Conservation (phyloP, 2,329 filamentous ascomycete species). For the Diaporthe humulicola region DNA sequence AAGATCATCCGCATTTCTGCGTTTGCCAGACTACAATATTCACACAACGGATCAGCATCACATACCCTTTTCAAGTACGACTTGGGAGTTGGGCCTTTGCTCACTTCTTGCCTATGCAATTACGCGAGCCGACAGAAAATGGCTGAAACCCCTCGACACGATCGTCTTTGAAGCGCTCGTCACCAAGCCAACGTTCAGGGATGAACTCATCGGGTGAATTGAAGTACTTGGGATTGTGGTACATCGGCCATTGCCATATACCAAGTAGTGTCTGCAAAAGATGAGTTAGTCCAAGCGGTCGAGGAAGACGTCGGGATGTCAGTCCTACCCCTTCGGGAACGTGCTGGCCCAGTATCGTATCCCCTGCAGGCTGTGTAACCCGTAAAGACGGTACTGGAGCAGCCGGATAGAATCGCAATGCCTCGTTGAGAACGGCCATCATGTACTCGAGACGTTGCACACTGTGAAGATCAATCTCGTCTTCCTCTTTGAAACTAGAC, state of each 20-base stretch:
- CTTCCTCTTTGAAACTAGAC: slow-evolving; percentile 48
- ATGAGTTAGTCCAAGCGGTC: neutral
- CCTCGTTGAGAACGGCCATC: slow-evolving; percentile 54
- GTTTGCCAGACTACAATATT: neutral
- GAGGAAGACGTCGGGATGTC: neutral
- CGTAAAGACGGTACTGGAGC: slow-evolving; percentile 5
- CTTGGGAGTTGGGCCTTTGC: neutral
- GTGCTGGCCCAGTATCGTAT: neutral
- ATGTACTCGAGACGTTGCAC: slow-evolving; percentile 51
- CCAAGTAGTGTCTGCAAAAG: neutral
- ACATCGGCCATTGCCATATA: slow-evolving; percentile 14
- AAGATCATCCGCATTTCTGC: slow-evolving; percentile 1
- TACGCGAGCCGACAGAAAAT: neutral
- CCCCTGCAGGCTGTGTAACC: neutral
- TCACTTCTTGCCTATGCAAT: neutral
- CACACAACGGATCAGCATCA: neutral
- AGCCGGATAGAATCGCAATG: slow-evolving; percentile 54
- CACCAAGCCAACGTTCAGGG: slow-evolving; percentile 15
- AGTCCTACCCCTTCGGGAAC: neutral
- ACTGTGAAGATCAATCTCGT: slow-evolving; percentile 53
- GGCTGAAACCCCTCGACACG: neutral
- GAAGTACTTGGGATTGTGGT: neutral
- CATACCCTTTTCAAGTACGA: neutral
- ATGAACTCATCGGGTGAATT: neutral
- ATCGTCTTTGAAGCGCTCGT: neutral